A percentile compares a stretch with the other conserved stretches of the same genome.
These are phyloP conservation scores for Neonectria faginata DNA, from an alignment of 2,329 filamentous ascomycete species.

Conservation along the genomic window DNA sequence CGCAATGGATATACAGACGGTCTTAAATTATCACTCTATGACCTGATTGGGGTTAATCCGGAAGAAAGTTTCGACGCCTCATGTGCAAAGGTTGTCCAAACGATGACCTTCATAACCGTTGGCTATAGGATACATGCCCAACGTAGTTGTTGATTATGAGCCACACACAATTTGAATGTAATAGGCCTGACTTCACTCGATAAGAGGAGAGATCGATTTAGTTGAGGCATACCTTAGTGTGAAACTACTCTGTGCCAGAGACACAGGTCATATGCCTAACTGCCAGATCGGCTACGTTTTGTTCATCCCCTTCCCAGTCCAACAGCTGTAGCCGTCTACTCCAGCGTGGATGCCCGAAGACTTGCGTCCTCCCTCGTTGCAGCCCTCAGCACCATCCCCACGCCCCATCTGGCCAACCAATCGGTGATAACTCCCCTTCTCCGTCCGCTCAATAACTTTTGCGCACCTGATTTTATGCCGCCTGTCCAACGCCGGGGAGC, in stretches of 20 bases:
- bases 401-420: slow-evolving; percentile 25
- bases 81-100: neutral
- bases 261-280: slow-evolving; percentile 23
- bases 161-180: neutral
- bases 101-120: neutral
- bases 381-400: slow-evolving; percentile 34
- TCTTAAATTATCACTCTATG: neutral
- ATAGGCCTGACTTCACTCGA: neutral
- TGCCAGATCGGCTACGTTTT: slow-evolving; percentile 18
- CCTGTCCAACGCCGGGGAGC: slow-evolving; percentile 45
- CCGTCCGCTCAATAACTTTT: slow-evolving; percentile 43
- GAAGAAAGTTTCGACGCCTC: neutral
- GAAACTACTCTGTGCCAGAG: slow-evolving; percentile 15
- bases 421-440: slow-evolving; percentile 35
- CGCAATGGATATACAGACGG: no score
- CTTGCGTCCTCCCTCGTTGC: neutral
- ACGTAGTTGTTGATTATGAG: no score
- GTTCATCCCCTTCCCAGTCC: slow-evolving; percentile 5
- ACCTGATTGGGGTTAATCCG: neutral
- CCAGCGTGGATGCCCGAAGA: slow-evolving; percentile 2
- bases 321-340: slow-evolving; percentile 9
- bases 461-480: slow-evolving; percentile 38
- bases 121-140: no score
- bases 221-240: slow-evolving; percentile 20
- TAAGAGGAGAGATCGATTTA: slow-evolving; percentile 19